Base-by-base conservation (phyloP, 1,284 basidiomycete species). In the Puccinia triticina region DNA sequence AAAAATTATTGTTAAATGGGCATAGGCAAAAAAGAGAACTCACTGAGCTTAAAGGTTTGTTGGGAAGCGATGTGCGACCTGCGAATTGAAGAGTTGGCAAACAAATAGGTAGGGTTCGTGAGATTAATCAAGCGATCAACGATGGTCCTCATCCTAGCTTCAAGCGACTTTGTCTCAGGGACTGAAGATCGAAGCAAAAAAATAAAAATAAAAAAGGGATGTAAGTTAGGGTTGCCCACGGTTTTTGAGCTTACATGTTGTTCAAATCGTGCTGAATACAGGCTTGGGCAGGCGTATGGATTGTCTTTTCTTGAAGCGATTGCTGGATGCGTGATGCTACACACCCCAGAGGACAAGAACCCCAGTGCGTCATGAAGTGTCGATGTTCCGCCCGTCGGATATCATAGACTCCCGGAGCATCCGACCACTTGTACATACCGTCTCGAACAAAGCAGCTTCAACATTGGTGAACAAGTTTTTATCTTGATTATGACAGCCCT, bases 11-110 rank as follows among this genome's bases (percentile, higher is more conserved):
- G 32, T 1, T 40, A 59, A 59, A 18, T 37, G 11, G 34, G 26
- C 26, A 21, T 69, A 37, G 34, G 26, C 32, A 64, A 21, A 66
- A 32, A 2, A 12, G 57, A 40, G 16, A 18, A 55, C 66, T 67
- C 46, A 78, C 77, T 78, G 8, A 78, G 50, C 50, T 55, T 78
- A 61, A 78, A 78, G 66, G 46, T 69, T 34, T 78, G 77, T 40
- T 67, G 77, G 23, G 61, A 53, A 55, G 77, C 59, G 48, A 78
- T 48, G 32, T 78, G 77, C 5, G 77, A 69, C 77, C 77, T 78
- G 34, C 32, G 40, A 40, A 55, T n/a, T 7, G 53, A 37, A 34
- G 43, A 50, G 69, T 72, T 72, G 46, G n/a, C 48, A 23, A 14
- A 48, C 11, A 50, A 50, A 32, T 1, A 29, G n/a, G 40, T 4